A percentile compares a stretch with the other conserved stretches of the same genome.
Evolutionary conservation across 192 early-diverging fungal genomes (phyloP).

Genomic region (Coemansia sp.): DNA sequence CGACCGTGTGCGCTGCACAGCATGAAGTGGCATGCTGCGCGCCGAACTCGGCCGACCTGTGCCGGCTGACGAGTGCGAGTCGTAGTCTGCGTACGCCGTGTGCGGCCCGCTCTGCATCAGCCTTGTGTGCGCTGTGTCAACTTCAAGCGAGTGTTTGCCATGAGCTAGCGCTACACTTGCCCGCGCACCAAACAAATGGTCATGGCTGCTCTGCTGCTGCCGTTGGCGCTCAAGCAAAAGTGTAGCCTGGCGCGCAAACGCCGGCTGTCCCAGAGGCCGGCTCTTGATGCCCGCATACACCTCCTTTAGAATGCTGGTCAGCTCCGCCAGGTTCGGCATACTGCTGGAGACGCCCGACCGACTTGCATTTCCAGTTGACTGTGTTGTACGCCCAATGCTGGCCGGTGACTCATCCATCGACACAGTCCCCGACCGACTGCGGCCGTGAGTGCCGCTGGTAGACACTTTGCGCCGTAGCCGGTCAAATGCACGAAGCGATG

Average conservation of each 20-base stretch:
- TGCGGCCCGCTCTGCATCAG: conserved; percentile 2
- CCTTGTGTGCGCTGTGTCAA: background rate
- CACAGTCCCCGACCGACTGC: conserved; percentile 39
- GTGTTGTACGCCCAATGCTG: conserved; percentile 17
- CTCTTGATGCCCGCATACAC: conserved; percentile 54
- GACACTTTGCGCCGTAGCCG: conserved; percentile 55
- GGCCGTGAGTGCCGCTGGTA: conserved; percentile 40
- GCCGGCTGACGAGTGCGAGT: conserved; percentile 21
- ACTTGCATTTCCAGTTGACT: conserved; percentile 9
- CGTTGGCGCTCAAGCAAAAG: conserved; percentile 16
- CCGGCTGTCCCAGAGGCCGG: conserved; percentile 55
- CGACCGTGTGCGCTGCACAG: conserved; percentile 49
- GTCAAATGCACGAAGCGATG: conserved; percentile 50
- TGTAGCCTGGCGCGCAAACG: conserved; percentile 46
- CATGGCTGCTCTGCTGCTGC: conserved; percentile 15
- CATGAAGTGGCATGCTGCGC: conserved; percentile 52
- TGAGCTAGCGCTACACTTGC: conserved; percentile 24
- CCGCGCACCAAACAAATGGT: conserved; percentile 16
- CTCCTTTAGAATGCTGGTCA: conserved; percentile 50
- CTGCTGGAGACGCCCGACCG: background rate
- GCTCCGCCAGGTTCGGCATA: conserved; percentile 45
- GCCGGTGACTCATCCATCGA: conserved; percentile 43
- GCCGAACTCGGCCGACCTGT: conserved; percentile 48
- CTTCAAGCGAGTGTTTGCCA: conserved; percentile 35
- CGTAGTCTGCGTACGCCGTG: conserved; percentile 24